Evolutionary conservation across 2,329 filamentous ascomycete genomes (phyloP), one percentile per base, ranked within the genome.

Genomic region (Amphichorda felina): DNA sequence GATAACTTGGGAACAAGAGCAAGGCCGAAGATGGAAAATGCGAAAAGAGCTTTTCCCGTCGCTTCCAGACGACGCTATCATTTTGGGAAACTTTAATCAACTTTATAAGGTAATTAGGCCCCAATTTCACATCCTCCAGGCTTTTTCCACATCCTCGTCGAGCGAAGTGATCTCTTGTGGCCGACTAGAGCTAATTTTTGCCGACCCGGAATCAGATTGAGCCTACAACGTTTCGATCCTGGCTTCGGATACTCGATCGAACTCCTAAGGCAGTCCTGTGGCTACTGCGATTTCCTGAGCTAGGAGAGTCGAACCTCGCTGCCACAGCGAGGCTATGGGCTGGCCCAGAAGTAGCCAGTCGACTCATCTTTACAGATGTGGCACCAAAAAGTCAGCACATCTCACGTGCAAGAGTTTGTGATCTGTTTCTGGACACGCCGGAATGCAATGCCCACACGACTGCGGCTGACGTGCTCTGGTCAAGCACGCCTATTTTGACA

Each of bases 381-480:
- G 91, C 91, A 0, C 87, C 89, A 4, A 98, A 98, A 56, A 82
- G 84, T 45, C 77, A 88, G 44, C 91, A 98, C 56, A 98, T 98
- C 45, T 81, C 85, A 6, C 79, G 91, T 24, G 91, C 91, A 5
- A 77, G 88, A 16, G 76, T 98, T 19, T 89, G 89, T 53, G 91
- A 98, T 59, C 66, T 98, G 6, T 96, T 98, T 53, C 73, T 98
- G 11, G 91, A 98, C 57, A 98, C 91, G 0, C 88, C 91, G 2
- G 91, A 98, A 58, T 98, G 91, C 60, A 98, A 98, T 51, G 91
- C 88, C 2, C 91, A 98, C 56, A 98, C 91, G 1, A 98, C 91
- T 2, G 91, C 91, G 2, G 93, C 91, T 10, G 91, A 98, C 50
- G 82, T 96, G 1, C 67, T 98, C 6, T 98, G 91, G 91, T 93